These are phyloP conservation scores for Suillus occidentalis DNA, from an alignment of 768 basidiomycete species.

Conservation along the genomic window DNA sequence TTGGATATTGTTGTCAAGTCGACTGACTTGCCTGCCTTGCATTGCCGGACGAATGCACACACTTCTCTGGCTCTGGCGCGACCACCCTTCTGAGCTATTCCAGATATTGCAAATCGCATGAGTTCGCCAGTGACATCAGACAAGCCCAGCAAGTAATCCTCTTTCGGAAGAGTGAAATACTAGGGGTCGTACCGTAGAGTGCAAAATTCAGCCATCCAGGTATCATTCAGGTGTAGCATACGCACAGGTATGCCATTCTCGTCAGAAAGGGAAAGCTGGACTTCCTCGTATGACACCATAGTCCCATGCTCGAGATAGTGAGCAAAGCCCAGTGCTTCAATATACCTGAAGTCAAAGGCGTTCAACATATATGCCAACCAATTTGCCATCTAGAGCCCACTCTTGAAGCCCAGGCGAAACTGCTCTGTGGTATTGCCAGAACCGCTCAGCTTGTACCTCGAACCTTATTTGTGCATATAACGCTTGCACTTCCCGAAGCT, in stretches of 20 bases:
- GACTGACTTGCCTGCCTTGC: slow-evolving; percentile 59
- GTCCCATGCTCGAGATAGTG: slow-evolving; percentile 74
- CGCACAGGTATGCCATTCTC: slow-evolving; percentile 64
- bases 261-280: slow-evolving; percentile 65
- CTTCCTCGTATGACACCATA: slow-evolving; percentile 67
- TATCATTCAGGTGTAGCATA: slow-evolving; percentile 17
- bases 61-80: slow-evolving; percentile 60
- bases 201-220: slow-evolving; percentile 1
- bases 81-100: slow-evolving; percentile 67
- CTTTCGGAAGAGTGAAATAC: slow-evolving; percentile 74
- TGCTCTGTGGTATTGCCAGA: slow-evolving; percentile 76
- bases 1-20: not conserved
- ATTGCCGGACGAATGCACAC: slow-evolving; percentile 69
- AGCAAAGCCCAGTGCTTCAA: slow-evolving; percentile 88
- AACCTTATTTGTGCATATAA: slow-evolving; percentile 61
- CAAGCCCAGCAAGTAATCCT: slow-evolving; percentile 90
- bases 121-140: slow-evolving; percentile 96
- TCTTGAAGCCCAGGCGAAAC: slow-evolving; percentile 87
- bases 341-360: slow-evolving; percentile 49
- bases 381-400: slow-evolving; percentile 17
- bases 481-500: slow-evolving; percentile 63
- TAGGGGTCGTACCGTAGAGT: slow-evolving; percentile 31
- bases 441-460: slow-evolving; percentile 66
- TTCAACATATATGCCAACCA: slow-evolving; percentile 10
- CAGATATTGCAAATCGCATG: slow-evolving; percentile 92